Evolutionary conservation across 495 filamentous ascomycete genomes (phyloP).

Genomic region (Sphaerosporella brunnea): DNA sequence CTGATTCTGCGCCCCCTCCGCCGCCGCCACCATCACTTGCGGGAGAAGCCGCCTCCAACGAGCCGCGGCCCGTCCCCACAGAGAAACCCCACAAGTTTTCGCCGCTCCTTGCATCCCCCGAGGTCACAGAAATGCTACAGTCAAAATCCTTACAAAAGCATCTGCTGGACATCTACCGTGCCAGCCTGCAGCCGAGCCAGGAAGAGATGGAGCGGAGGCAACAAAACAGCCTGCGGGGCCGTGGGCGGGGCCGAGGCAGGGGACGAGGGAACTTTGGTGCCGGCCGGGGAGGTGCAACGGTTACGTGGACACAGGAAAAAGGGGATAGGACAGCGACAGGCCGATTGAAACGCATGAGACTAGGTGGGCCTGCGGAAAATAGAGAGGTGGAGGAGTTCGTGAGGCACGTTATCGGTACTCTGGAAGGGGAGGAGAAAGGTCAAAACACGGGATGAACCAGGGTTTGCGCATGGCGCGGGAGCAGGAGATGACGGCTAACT

Average conservation of each 20-base stretch:
- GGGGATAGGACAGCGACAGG: constrained; percentile 12
- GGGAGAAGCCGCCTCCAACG: no score
- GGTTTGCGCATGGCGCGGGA: no score
- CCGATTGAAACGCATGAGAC: constrained; percentile 10
- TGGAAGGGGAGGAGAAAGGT: background rate
- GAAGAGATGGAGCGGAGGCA: constrained; percentile 8
- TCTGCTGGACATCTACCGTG: constrained; percentile 14
- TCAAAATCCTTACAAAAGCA: constrained; percentile 15
- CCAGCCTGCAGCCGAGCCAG: constrained; percentile 10
- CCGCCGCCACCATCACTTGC: background rate
- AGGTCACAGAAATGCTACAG: constrained; percentile 13
- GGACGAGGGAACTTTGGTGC: constrained; percentile 10
- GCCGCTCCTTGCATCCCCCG: constrained; percentile 13
- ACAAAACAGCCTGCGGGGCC: constrained; percentile 14
- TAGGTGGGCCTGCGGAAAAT: constrained; percentile 10
- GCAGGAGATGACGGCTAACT: no score
- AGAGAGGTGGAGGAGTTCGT: constrained; percentile 21
- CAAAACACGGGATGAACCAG: no score
- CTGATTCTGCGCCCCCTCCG: background rate
- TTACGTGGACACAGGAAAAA: constrained; percentile 17
- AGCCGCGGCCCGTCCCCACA: background rate
- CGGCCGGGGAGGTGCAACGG: constrained; percentile 6
- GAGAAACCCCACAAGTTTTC: constrained; percentile 9
- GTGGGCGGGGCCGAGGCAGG: constrained; percentile 13
- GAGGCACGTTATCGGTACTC: constrained; percentile 8